Conservation (phyloP, 2,329 filamentous ascomycete genomes). For the Tolypocladium ophioglossoides region DNA sequence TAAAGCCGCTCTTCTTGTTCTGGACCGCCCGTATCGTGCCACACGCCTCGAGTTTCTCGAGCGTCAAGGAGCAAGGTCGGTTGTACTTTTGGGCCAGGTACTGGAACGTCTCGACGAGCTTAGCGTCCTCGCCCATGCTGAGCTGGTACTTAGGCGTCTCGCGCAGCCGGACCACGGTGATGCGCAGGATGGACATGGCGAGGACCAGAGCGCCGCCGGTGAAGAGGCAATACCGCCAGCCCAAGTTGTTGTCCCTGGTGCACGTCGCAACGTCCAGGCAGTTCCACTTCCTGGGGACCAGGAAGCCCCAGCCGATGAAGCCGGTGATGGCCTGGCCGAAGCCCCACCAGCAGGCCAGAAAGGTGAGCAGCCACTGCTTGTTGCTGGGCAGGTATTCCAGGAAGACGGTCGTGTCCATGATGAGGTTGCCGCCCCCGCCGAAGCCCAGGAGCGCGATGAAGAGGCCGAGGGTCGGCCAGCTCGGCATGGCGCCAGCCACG, state of each 20-base stretch:
- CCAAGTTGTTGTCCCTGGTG: slow-evolving; percentile 32
- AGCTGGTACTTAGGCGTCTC: slow-evolving; percentile 40
- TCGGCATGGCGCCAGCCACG: slow-evolving; percentile 55
- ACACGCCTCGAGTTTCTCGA: slow-evolving; percentile 34
- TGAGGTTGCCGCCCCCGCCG: slow-evolving; percentile 42
- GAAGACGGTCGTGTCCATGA: slow-evolving; percentile 41
- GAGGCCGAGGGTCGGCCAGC: slow-evolving; percentile 52
- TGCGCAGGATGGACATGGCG: slow-evolving; percentile 31
- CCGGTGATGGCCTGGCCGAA: slow-evolving; percentile 37
- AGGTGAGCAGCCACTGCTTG: slow-evolving; percentile 36
- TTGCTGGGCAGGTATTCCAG: slow-evolving; percentile 37
- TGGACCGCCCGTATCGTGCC: slow-evolving; percentile 29
- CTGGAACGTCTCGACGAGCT: slow-evolving; percentile 38
- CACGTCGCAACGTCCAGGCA: slow-evolving; percentile 33
- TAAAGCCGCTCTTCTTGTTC: slow-evolving; percentile 19
- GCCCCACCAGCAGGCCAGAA: slow-evolving; percentile 39
- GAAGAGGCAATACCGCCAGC: slow-evolving; percentile 37
- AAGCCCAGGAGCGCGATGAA: slow-evolving; percentile 55
- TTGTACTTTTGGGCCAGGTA: slow-evolving; percentile 35
- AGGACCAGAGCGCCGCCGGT: slow-evolving; percentile 34
- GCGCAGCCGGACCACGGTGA: slow-evolving; percentile 33
- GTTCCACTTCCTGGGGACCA: slow-evolving; percentile 37
- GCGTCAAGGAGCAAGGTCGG: slow-evolving; percentile 27
- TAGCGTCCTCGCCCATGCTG: slow-evolving; percentile 32
- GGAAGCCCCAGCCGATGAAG: slow-evolving; percentile 33